Percentiles rank a stretch among this genome's conserved stretches.
Conservation (phyloP, 768 basidiomycete genomes). For the Chalciporus sphaerocephalus region DNA sequence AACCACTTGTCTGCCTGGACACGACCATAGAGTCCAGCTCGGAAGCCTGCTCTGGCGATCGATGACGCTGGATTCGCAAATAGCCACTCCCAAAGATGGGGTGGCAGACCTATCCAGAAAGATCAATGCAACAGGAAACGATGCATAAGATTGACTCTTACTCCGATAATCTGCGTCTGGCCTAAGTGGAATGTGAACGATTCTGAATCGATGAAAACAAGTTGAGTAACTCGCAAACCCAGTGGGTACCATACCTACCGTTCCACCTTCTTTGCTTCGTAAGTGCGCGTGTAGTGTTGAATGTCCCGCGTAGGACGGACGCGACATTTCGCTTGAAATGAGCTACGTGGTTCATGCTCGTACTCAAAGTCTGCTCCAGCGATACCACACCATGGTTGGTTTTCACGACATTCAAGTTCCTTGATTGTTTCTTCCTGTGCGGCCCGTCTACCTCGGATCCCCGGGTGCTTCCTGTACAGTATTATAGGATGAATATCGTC, state of each 20-base stretch:
- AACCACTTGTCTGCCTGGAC: slow-evolving; percentile 55
- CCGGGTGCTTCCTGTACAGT: slow-evolving; percentile 26
- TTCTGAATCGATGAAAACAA: slow-evolving; percentile 33
- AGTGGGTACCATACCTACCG: slow-evolving; percentile 38
- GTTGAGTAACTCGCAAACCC: background rate
- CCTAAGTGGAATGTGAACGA: slow-evolving; percentile 54
- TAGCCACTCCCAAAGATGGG: slow-evolving; percentile 55
- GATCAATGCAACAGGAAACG: background rate
- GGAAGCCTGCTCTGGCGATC: slow-evolving; percentile 48
- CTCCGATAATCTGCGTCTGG: slow-evolving; percentile 63
- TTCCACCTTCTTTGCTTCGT: slow-evolving; percentile 49
- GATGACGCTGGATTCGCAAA: slow-evolving; percentile 56
- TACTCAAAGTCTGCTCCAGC: slow-evolving; percentile 28
- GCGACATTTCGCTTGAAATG: slow-evolving; percentile 48
- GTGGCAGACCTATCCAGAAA: slow-evolving; percentile 28
- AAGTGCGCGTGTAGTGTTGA: slow-evolving; percentile 64
- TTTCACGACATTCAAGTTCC: slow-evolving; percentile 37
- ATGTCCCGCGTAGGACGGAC: slow-evolving; percentile 43
- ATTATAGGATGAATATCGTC: background rate
- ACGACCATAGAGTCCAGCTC: slow-evolving; percentile 54
- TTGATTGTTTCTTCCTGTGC: slow-evolving; percentile 28
- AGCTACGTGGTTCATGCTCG: slow-evolving; percentile 33
- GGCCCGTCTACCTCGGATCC: slow-evolving; percentile 7
- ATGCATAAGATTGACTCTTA: slow-evolving; percentile 26
- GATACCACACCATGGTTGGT: slow-evolving; percentile 33